A percentile compares a stretch with the other conserved stretches of the same genome.
Evolutionary conservation across 768 basidiomycete genomes (phyloP).

Genomic region (Tephrocybe sp.): DNA sequence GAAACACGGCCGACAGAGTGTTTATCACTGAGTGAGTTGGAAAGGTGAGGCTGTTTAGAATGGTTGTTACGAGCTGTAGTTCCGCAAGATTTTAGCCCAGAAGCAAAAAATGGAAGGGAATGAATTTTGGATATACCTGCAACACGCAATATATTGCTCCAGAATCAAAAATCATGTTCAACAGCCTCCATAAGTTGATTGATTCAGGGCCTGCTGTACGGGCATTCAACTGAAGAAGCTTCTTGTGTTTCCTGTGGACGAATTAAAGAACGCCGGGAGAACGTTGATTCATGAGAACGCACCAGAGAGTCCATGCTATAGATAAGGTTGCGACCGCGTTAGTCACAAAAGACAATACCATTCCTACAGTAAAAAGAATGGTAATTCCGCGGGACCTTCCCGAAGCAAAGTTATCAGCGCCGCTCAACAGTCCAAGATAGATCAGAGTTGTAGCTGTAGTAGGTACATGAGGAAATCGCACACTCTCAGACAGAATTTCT

Average conservation of each 20-base stretch:
- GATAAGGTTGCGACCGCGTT: background rate
- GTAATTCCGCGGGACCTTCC: background rate
- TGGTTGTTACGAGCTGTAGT: background rate
- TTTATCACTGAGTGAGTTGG: background rate
- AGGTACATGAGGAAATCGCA: background rate
- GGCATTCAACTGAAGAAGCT: background rate
- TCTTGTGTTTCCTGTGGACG: conserved; percentile 1
- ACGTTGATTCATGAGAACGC: background rate
- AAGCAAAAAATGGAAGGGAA: too few relatives aligned
- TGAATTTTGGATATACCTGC: background rate
- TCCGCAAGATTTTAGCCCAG: too few relatives aligned
- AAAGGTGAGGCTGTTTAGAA: conserved; percentile 1
- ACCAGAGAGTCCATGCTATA: conserved; percentile 6
- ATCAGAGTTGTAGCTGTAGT: background rate
- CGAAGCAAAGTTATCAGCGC: background rate
- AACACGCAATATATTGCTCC: conserved; percentile 4
- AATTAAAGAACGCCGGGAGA: background rate
- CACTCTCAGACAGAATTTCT: background rate
- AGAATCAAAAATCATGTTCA: conserved; percentile 1
- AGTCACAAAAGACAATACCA: conserved; percentile 1
- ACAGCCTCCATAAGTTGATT: conserved; percentile 2
- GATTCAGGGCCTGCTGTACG: background rate
- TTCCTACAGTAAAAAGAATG: background rate
- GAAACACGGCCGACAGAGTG: background rate
- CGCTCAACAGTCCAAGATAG: background rate